Percentiles rank a stretch among this genome's conserved stretches.
phyloP scores from a whole-genome alignment of 176 grass and related monocot species.

The Triticum timopheevii region DNA sequence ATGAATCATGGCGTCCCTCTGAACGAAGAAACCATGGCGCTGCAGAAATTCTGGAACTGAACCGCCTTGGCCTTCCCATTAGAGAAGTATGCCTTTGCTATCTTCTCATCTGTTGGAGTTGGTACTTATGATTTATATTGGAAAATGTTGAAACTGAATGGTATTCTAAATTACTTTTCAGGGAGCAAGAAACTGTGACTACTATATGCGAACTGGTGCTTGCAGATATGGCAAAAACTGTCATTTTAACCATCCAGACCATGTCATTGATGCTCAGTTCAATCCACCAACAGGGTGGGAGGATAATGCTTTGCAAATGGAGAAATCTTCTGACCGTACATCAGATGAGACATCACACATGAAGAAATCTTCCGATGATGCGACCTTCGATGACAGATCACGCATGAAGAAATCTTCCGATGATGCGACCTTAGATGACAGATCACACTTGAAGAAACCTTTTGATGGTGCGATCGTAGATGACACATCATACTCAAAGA shows the following conservation, averaged over 20 bases:
- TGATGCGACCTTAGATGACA: background rate
- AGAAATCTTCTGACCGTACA: no score
- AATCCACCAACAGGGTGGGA: constrained; percentile 37
- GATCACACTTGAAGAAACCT: constrained; percentile 15
- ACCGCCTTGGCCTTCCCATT: constrained; percentile 53
- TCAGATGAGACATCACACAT: no score
- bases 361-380: constrained; percentile 19
- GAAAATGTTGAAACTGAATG: constrained; percentile 20
- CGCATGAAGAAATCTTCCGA: background rate
- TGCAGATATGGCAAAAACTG: constrained; percentile 59
- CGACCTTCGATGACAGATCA: constrained; percentile 5
- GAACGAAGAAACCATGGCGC: constrained; percentile 24
- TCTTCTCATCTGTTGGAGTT: constrained; percentile 12
- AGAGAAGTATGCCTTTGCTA: constrained; percentile 42
- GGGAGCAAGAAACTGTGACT: constrained; percentile 53
- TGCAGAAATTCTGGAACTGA: constrained; percentile 42
- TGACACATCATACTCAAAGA: constrained; percentile 13
- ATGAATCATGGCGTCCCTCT: constrained; percentile 28
- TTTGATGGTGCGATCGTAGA: constrained; percentile 20
- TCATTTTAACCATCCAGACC: constrained; percentile 58
- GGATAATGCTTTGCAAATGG: constrained; percentile 21
- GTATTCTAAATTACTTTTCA: constrained; percentile 33
- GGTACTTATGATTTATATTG: constrained; percentile 20
- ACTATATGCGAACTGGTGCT: constrained; percentile 53
- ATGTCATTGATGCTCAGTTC: constrained; percentile 41